Percentiles rank a stretch among this genome's conserved stretches.
Conservation (phyloP, 192 early-diverging fungal genomes). For the Rhizophagus prolifer region DNA sequence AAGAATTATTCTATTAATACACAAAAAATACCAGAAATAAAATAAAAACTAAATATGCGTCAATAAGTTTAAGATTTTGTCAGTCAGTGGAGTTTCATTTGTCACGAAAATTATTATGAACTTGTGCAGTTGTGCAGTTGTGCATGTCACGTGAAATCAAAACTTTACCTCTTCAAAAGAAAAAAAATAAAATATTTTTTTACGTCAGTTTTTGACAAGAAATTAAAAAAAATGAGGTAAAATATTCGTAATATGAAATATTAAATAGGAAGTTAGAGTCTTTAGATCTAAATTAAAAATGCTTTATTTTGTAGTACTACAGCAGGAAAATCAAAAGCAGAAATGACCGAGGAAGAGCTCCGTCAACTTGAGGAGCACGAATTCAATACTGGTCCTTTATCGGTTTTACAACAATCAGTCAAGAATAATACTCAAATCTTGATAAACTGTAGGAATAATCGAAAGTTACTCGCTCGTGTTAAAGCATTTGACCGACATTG, state of each 20-base stretch:
- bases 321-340: slow-evolving; percentile 49
- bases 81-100: too few relatives aligned
- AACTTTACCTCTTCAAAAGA: too few relatives aligned
- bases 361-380: slow-evolving; percentile 86
- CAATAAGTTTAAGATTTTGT: slow-evolving; percentile 85
- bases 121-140: too few relatives aligned
- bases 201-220: too few relatives aligned
- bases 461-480: slow-evolving; percentile 93
- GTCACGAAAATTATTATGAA: too few relatives aligned
- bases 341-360: slow-evolving; percentile 92
- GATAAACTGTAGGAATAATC: slow-evolving; percentile 96
- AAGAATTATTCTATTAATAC: slow-evolving; percentile 91
- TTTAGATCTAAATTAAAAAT: background rate
- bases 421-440: slow-evolving; percentile 96
- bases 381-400: slow-evolving; percentile 96
- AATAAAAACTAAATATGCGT: slow-evolving; percentile 89
- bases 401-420: slow-evolving; percentile 89
- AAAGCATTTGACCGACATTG: slow-evolving; percentile 99
- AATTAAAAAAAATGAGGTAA: too few relatives aligned
- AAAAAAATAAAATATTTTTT: too few relatives aligned
- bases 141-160: too few relatives aligned
- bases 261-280: too few relatives aligned
- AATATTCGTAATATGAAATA: too few relatives aligned
- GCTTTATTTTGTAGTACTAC: background rate
- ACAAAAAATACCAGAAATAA: slow-evolving; percentile 83